A percentile compares a stretch with the other conserved stretches of the same genome.
phyloP scores from a whole-genome alignment of 75 land plant species.

The Cunninghamia lanceolata region DNA sequence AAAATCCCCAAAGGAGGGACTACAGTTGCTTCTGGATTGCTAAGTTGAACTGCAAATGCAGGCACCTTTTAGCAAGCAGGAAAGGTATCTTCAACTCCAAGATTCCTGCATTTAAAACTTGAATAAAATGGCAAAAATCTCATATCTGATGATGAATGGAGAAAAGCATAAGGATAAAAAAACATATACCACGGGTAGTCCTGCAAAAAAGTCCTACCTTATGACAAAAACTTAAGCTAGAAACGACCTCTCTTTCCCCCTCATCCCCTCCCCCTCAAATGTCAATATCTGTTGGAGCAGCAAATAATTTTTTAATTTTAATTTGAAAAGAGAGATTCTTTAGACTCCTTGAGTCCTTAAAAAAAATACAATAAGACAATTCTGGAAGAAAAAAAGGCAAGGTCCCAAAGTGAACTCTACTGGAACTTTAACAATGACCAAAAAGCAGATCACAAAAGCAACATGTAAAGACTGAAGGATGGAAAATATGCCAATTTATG shows the following conservation, averaged over 20 bases:
- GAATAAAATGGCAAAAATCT: neutral
- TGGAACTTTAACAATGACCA: neutral
- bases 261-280: neutral
- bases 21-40: neutral
- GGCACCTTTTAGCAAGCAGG: neutral
- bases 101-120: neutral
- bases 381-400: neutral
- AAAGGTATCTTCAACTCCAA: neutral
- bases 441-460: neutral
- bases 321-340: neutral
- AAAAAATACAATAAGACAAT: neutral
- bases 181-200: neutral
- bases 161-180: neutral
- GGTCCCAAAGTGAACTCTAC: neutral
- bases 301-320: neutral
- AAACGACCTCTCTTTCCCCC: no score
- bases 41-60: neutral
- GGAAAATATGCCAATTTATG: neutral
- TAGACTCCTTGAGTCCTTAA: neutral
- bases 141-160: neutral
- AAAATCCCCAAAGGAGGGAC: neutral
- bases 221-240: neutral
- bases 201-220: neutral
- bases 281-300: neutral
- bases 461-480: neutral